phyloP scores from a whole-genome alignment of 495 filamentous ascomycete genomes.

The Opeltia flavorubescens region DNA sequence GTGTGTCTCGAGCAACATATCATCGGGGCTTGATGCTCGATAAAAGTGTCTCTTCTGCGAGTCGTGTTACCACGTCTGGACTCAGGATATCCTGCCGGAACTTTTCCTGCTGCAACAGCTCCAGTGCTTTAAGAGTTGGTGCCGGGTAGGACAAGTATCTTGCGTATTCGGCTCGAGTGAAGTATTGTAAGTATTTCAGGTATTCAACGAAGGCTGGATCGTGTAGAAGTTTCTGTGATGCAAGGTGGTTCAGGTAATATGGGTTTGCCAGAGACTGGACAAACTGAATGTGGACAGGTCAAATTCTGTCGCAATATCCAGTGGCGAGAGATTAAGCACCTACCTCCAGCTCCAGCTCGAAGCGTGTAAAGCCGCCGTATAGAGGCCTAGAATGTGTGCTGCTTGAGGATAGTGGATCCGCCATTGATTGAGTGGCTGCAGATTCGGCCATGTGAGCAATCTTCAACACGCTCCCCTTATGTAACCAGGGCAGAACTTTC shows the following conservation, averaged over 20 bases:
- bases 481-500: too few relatives aligned
- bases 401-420: conserved; percentile 8
- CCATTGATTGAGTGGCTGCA: conserved; percentile 12
- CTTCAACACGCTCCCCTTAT: too few relatives aligned
- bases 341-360: conserved; percentile 65
- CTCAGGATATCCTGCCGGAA: conserved; percentile 74
- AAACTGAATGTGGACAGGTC: conserved; percentile 40
- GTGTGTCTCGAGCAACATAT: too few relatives aligned
- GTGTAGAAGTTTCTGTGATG: conserved; percentile 39
- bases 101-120: conserved; percentile 66
- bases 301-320: background rate
- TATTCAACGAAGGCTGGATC: conserved; percentile 53
- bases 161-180: conserved; percentile 64
- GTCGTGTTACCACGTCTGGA: conserved; percentile 50
- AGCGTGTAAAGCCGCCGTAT: conserved; percentile 53
- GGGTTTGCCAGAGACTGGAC: conserved; percentile 79
- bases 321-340: background rate
- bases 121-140: conserved; percentile 66
- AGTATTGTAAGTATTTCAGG: conserved; percentile 75
- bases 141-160: conserved; percentile 72
- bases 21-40: background rate
- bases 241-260: conserved; percentile 70
- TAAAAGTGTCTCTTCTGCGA: conserved; percentile 35
- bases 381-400: conserved; percentile 1
- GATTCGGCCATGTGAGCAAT: background rate